Conservation (phyloP, 257 asterid species). For the Primulina tabacum region DNA sequence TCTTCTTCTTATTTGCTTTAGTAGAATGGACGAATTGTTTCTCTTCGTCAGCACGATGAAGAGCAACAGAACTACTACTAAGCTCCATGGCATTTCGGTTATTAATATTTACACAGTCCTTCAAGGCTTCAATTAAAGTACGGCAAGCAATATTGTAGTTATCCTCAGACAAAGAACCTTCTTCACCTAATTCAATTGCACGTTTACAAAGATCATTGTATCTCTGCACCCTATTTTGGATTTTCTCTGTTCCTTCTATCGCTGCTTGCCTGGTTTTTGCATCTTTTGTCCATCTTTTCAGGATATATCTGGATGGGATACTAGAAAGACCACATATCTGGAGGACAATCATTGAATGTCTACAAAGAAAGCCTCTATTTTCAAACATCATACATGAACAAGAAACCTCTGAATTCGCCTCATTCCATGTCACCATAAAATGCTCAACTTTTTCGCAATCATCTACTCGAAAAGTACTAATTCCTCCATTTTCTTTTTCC, state of each 20-base stretch:
- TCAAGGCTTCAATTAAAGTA: conserved; percentile 76
- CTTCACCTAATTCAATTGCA: conserved; percentile 86
- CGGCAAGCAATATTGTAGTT: conserved; percentile 71
- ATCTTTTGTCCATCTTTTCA: conserved; percentile 97
- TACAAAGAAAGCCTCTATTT: conserved; percentile 83
- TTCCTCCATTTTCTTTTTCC: conserved; percentile 59
- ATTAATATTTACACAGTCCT: conserved; percentile 74
- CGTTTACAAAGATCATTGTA: conserved; percentile 87
- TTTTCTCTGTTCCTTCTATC: conserved; percentile 61
- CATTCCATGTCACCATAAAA: conserved; percentile 76
- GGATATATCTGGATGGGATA: conserved; percentile 74
- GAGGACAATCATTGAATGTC: conserved; percentile 92
- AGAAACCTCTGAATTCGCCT: conserved; percentile 65
- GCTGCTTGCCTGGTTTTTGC: conserved; percentile 54
- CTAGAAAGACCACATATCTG: conserved; percentile 91
- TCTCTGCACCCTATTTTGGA: conserved; percentile 69
- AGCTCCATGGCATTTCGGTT: conserved; percentile 56
- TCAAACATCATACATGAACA: conserved; percentile 96
- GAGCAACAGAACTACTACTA: conserved; percentile 48
- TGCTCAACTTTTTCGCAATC: conserved; percentile 86
- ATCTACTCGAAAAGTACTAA: conserved; percentile 58
- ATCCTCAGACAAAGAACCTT: conserved; percentile 77
- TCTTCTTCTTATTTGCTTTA: conserved; percentile 64
- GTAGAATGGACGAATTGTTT: conserved; percentile 40
- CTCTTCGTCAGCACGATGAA: conserved; percentile 64